Conservation (phyloP, 1,139 yeast species). For the Nakaseomyces nivariensis region DNA sequence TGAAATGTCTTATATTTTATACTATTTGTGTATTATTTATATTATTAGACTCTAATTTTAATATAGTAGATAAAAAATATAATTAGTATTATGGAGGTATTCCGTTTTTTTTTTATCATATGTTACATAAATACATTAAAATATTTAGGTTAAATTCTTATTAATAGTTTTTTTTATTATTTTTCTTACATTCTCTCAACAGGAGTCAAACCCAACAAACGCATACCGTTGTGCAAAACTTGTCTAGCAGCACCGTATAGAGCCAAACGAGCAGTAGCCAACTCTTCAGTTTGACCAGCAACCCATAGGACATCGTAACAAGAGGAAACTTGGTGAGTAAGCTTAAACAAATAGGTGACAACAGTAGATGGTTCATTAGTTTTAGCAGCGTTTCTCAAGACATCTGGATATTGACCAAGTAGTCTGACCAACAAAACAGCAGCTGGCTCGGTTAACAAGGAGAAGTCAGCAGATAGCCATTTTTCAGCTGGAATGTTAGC, state of each 20-base stretch:
- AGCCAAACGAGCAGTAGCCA: slow-evolving; percentile 89
- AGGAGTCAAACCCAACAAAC: slow-evolving; percentile 84
- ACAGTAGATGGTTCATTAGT: slow-evolving; percentile 90
- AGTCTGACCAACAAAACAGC: slow-evolving; percentile 67
- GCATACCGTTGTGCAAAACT: slow-evolving; percentile 86
- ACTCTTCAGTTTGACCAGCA: slow-evolving; percentile 83
- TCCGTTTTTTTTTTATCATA: neutral
- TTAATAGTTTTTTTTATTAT: neutral
- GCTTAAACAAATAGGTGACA: slow-evolving; percentile 85
- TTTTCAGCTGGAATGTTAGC: slow-evolving; percentile 34
- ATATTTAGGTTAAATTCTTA: neutral
- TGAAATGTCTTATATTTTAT: no score
- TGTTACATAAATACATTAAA: neutral
- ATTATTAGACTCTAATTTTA: no score
- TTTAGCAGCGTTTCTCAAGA: slow-evolving; percentile 70
- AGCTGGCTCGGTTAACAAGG: slow-evolving; percentile 65
- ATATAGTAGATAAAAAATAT: no score
- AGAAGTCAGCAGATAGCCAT: slow-evolving; percentile 51
- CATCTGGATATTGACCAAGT: slow-evolving; percentile 88
- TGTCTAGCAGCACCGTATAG: slow-evolving; percentile 86
- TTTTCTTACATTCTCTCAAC: slow-evolving; percentile 83
- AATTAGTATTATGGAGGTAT: neutral
- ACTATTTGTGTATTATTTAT: no score
- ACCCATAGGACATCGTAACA: slow-evolving; percentile 97
- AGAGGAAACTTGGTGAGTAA: slow-evolving; percentile 89